phyloP scores from a whole-genome alignment of 345 rosid species.

The Viola odorata region DNA sequence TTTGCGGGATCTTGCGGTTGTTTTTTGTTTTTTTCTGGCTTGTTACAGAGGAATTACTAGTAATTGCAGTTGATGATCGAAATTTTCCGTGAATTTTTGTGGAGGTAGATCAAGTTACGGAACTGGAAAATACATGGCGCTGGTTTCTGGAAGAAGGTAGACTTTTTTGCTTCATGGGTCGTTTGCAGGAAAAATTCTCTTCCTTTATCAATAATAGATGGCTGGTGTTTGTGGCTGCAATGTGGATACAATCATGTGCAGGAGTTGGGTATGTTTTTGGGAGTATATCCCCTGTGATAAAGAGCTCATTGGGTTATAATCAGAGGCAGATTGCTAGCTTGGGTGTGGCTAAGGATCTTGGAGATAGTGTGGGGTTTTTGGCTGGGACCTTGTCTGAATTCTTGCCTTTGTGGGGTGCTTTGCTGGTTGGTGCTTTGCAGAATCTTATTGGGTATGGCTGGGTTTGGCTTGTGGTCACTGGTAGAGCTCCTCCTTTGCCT shows the following conservation, averaged over 20 bases:
- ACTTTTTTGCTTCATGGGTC: conserved; percentile 28
- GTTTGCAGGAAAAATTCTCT: conserved; percentile 39
- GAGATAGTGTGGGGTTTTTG: conserved; percentile 91
- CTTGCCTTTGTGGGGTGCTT: conserved; percentile 91
- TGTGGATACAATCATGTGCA: conserved; percentile 98
- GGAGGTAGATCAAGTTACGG: too few relatives aligned
- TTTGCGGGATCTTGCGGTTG: too few relatives aligned
- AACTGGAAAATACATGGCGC: too few relatives aligned
- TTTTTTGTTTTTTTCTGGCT: too few relatives aligned
- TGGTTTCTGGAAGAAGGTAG: too few relatives aligned
- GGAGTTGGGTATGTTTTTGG: conserved; percentile 93
- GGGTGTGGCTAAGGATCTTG: conserved; percentile 97
- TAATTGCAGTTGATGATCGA: too few relatives aligned
- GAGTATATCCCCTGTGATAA: conserved; percentile 92
- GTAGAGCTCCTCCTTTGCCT: conserved; percentile 67
- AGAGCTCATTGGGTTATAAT: conserved; percentile 78
- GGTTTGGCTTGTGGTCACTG: conserved; percentile 90
- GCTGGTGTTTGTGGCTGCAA: conserved; percentile 95
- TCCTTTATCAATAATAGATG: conserved; percentile 73
- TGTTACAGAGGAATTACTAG: too few relatives aligned
- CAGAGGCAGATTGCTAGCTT: conserved; percentile 76
- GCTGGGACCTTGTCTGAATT: conserved; percentile 86
- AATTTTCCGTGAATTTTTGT: too few relatives aligned
- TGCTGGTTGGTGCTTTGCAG: conserved; percentile 85
- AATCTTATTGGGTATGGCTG: conserved; percentile 88